These are phyloP conservation scores for Penicillium samsonianum DNA, from an alignment of 495 filamentous ascomycete species.

Conservation along the genomic window DNA sequence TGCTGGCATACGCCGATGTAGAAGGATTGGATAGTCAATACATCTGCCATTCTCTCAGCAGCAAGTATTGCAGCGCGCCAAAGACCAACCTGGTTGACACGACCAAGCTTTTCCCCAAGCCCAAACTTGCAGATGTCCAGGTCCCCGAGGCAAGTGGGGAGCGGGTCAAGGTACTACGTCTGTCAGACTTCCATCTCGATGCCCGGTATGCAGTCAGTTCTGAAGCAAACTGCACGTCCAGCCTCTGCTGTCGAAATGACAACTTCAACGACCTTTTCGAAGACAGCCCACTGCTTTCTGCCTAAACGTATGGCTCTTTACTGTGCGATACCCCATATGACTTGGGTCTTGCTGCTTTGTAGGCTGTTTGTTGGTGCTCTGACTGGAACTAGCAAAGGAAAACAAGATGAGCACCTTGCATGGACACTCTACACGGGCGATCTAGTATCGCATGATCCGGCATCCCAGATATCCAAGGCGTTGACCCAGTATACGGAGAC, in stretches of 20 bases:
- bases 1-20: slow-evolving; percentile 56
- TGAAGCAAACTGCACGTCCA: slow-evolving; percentile 56
- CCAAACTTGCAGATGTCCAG: slow-evolving; percentile 48
- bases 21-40: slow-evolving; percentile 57
- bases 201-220: slow-evolving; percentile 55
- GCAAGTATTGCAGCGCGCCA: slow-evolving; percentile 50
- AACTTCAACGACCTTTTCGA: slow-evolving; percentile 35
- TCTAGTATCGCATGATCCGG: slow-evolving; percentile 54
- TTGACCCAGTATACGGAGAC: slow-evolving; percentile 55
- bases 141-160: slow-evolving; percentile 51
- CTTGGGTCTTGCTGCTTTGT: slow-evolving; percentile 56
- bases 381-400: slow-evolving; percentile 50
- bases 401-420: slow-evolving; percentile 40
- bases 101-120: slow-evolving; percentile 54
- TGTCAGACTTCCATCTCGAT: slow-evolving; percentile 64
- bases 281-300: slow-evolving; percentile 43
- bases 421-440: slow-evolving; percentile 60
- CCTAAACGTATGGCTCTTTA: slow-evolving; percentile 56
- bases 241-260: slow-evolving; percentile 56
- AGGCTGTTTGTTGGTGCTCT: slow-evolving; percentile 57
- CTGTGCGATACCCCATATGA: slow-evolving; percentile 62
- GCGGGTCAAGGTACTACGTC: slow-evolving; percentile 58
- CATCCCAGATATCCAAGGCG: slow-evolving; percentile 45
- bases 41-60: slow-evolving; percentile 55
- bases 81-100: slow-evolving; percentile 44